Conservation (phyloP, 2,329 filamentous ascomycete genomes). For the Alternaria infectoria region DNA sequence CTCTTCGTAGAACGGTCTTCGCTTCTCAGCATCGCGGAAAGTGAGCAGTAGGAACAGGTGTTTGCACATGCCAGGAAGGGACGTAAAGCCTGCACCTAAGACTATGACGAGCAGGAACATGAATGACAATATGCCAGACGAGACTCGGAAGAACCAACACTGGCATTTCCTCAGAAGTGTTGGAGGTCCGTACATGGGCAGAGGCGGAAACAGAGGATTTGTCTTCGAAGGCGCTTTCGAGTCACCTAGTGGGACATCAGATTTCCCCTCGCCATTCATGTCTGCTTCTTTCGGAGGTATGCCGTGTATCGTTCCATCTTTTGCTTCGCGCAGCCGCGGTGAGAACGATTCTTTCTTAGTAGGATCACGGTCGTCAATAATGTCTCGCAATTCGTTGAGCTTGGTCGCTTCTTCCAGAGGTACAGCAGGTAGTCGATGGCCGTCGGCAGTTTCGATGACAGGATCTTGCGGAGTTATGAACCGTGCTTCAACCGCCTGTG, state of each 20-base stretch:
- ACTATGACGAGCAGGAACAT: slow-evolving; percentile 79
- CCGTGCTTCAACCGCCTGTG: slow-evolving; percentile 66
- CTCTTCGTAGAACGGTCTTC: slow-evolving; percentile 74
- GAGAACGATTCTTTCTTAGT: slow-evolving; percentile 35
- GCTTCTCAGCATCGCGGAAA: slow-evolving; percentile 64
- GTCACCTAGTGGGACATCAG: slow-evolving; percentile 53
- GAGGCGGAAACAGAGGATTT: slow-evolving; percentile 81
- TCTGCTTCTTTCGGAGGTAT: slow-evolving; percentile 31
- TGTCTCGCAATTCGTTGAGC: slow-evolving; percentile 68
- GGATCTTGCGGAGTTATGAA: slow-evolving; percentile 73
- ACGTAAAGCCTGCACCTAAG: slow-evolving; percentile 73
- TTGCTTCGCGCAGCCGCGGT: slow-evolving; percentile 47
- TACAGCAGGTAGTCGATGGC: slow-evolving; percentile 70
- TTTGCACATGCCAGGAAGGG: slow-evolving; percentile 60
- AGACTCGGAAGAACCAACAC: slow-evolving; percentile 67
- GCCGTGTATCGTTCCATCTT: slow-evolving; percentile 52
- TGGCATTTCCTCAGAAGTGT: slow-evolving; percentile 70
- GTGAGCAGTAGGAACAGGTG: slow-evolving; percentile 62
- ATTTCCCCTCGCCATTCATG: slow-evolving; percentile 50
- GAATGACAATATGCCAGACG: slow-evolving; percentile 78
- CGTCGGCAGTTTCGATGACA: slow-evolving; percentile 72
- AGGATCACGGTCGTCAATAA: slow-evolving; percentile 51
- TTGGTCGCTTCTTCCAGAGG: slow-evolving; percentile 73
- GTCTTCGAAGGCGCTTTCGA: slow-evolving; percentile 69
- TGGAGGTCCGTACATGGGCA: slow-evolving; percentile 82